Evolutionary conservation across 345 rosid species (phyloP), one percentile per base, ranked within the genome.

Genomic region (Hypericum perforatum): DNA sequence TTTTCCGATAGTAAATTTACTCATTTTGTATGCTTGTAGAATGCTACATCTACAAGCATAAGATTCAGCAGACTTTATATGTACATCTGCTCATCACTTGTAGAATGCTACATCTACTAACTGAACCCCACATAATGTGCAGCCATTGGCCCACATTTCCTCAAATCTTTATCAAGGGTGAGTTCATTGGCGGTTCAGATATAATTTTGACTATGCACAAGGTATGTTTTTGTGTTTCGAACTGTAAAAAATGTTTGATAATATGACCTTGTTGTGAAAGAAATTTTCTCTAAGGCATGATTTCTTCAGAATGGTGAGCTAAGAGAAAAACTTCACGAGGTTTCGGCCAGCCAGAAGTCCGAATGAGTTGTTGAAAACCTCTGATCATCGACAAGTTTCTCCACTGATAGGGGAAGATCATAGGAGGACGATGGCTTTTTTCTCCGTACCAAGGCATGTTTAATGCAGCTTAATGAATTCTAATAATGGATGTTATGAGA

Each of bases 81-180:
- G 32, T 22, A 22, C 32, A 22, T 22, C 32, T 22, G 32, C 4
- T 22, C 1, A 4, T 22, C 32, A 22, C 32, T 22, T 22, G 32
- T 4, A 22, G 32, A 22, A 22, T 22, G 32, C 32, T 22, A 22
- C 4, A 22, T 22, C 32, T 22, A 4, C 16, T 14, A 45, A 12
- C 16, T 45, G 16, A 14, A n/a, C 41, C 7, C 16, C 38, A 7
- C 12, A 53, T 63, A 54, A 9, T 59, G 16, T 73, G 75, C 78
- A 92, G 98, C 78, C 64, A 71, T 50, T 92, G 98, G 97, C 97
- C 98, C 5, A 92, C 98, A 41, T 92, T 88, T 70, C 98, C 98
- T 2, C 97, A 88, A 67, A 72, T 92, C 61, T 88, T 92, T 68
- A 78, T 92, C 37, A 88, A 80, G 62, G 98, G 98, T 36, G 97